A percentile compares a stretch with the other conserved stretches of the same genome.
Conservation (phyloP, 2,329 filamentous ascomycete genomes). For the Curvularia hawaiiensis region DNA sequence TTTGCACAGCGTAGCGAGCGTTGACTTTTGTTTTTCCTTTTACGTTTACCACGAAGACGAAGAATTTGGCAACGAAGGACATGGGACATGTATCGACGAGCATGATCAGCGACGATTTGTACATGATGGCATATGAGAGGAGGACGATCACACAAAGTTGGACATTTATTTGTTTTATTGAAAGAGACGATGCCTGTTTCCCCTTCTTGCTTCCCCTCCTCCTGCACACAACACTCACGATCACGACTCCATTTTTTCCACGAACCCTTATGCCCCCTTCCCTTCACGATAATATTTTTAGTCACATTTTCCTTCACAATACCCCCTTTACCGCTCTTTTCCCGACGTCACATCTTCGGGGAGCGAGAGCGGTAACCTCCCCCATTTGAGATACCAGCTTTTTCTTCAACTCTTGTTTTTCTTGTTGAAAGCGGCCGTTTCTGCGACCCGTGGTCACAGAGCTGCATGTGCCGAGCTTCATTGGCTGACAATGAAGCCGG, state of each 20-base stretch:
- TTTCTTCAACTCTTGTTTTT: slow-evolving; percentile 5
- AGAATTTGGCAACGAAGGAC: slow-evolving; percentile 19
- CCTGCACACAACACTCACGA: neutral
- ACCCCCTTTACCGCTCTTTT: slow-evolving; percentile 13
- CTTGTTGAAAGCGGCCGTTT: slow-evolving; percentile 12
- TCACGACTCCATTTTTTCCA: slow-evolving; percentile 3
- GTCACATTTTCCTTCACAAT: slow-evolving; percentile 17
- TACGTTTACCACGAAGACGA: slow-evolving; percentile 24
- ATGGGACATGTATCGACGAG: slow-evolving; percentile 28
- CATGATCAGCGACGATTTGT: slow-evolving; percentile 15
- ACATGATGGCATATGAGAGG: slow-evolving; percentile 21
- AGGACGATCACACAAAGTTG: slow-evolving; percentile 8
- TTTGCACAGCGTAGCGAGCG: slow-evolving; percentile 45
- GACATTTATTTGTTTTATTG: slow-evolving; percentile 15
- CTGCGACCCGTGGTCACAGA: slow-evolving; percentile 15
- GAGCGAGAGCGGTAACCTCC: neutral
- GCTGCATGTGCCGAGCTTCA: slow-evolving; percentile 13
- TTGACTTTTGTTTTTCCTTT: slow-evolving; percentile 36
- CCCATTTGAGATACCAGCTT: slow-evolving; percentile 18
- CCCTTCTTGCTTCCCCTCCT: slow-evolving; percentile 6
- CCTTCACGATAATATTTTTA: slow-evolving; percentile 3
- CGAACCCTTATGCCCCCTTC: slow-evolving; percentile 2
- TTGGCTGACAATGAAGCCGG: slow-evolving; percentile 13
- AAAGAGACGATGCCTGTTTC: slow-evolving; percentile 20
- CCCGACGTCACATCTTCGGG: neutral